Base-by-base conservation (phyloP, 208 protist species). In the Novymonas esmeraldas region DNA sequence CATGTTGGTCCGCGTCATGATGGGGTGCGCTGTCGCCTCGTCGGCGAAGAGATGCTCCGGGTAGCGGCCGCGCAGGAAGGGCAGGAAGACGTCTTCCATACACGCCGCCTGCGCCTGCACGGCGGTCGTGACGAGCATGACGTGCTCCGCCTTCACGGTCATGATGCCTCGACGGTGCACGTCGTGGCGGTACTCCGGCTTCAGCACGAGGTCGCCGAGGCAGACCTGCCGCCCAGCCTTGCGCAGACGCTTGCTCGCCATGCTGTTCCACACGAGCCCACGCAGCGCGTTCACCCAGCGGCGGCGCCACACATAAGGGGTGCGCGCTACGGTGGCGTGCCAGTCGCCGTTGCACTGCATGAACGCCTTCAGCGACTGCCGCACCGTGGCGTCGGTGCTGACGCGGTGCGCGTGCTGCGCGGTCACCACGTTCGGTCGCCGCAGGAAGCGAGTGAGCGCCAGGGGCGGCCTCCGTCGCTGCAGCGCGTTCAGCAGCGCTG, bases 231-330 rank as follows among this genome's bases (percentile, higher is more conserved):
- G 66, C 1, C 73, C 64, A 14, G 50, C 63, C 3, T 66, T 31
- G 41, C 81, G 76, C 31, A 96, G 28, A 11, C 91, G 81, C 48
- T 75, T 55, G 13, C 88, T 90, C 9, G 88, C 88, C 84, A 96
- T 92, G 26, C 52, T 76, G 51, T 96, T 96, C 87, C 88, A 96
- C 31, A 93, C 85, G 11, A 76, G 62, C 38, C 76, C 78, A 3
- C 88, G 84, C 62, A 96, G 76, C 28, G 88, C 85, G 54, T 85
- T 90, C 24, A 94, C 68, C 88, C 91, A 96, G 22, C 84, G 80
- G 4, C 86, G 81, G 1, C 91, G 85, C 84, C 77, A 89, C 20
- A 82, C 82, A 50, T 92, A 96, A 38, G 91, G 91, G 4, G 71
- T 74, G 2, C 81, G 79, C 31, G 48, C 65, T 54, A 93, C 77